Evolutionary conservation across 768 basidiomycete genomes (phyloP), one percentile per base, ranked within the genome.

Genomic region (Psilocybe cyanescens): DNA sequence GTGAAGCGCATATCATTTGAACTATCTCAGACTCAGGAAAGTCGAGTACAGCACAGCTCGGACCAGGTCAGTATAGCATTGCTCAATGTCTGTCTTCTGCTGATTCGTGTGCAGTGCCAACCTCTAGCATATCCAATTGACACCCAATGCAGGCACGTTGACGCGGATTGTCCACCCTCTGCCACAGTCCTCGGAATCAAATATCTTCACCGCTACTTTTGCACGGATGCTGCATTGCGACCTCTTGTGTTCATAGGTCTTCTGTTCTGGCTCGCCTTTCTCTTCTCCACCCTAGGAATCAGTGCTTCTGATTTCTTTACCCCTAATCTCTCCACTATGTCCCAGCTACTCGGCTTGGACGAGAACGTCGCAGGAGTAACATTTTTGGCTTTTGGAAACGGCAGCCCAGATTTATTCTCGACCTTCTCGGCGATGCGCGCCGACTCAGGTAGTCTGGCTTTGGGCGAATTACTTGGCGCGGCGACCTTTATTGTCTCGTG

Each of bases 221-320:
- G 93, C 73, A 74, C 89, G 1, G 75, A 82, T 3, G 65, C 75
- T 6, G 46, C 83, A 14, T 35, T 85, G 2, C 85, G 91, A 7
- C 88, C 91, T 0, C 58, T 87, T 9, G 67, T 83, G 3, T 94
- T 95, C 74, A 65, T 71, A 2, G 86, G 79, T 44, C 83, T 95
- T 63, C 63, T 92, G 8, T 46, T 90, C 19, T 97, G 94, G 94
- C 84, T 95, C 16, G 66, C 87, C 29, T 97, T 98, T 79, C 87
- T 99, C 57, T 99, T 99, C 79, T 95, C 95, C 19, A 96, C 92
- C 37, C 89, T 98, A 37, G 95, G 95, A 3, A 97, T 97, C 72
- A 90, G 89, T 65, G 95, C 96, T 4, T 92, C 95, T 16, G 97
- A 99, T 75, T 98, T 98, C 78, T 99, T 99, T 82, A 95, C 92